A percentile compares a stretch with the other conserved stretches of the same genome.
phyloP scores from a whole-genome alignment of 108 stramenopile genomes.

The Skeletonema potamos region DNA sequence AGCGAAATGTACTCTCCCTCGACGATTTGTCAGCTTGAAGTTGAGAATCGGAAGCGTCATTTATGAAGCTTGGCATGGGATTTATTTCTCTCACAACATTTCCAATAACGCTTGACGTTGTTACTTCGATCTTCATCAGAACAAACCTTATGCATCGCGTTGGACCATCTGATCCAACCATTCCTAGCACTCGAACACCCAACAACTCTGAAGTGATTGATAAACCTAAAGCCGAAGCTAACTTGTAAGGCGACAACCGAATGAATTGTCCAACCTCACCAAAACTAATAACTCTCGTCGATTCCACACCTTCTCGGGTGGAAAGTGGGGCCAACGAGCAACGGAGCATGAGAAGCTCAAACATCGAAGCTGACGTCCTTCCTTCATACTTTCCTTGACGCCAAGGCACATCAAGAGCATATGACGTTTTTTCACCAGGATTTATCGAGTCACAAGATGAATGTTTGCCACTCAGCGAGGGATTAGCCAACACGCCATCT shows the following conservation, averaged over 20 bases:
- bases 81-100: slow-evolving; percentile 27
- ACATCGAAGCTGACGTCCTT: slow-evolving; percentile 52
- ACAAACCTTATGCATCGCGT: slow-evolving; percentile 61
- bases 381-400: slow-evolving; percentile 69
- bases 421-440: slow-evolving; percentile 40
- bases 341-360: slow-evolving; percentile 58
- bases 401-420: slow-evolving; percentile 73
- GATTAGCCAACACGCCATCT: slow-evolving; percentile 68
- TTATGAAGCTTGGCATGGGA: slow-evolving; percentile 6
- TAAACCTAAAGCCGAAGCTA: slow-evolving; percentile 25
- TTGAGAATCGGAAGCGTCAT: background rate
- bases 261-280: slow-evolving; percentile 49
- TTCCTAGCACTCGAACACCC: slow-evolving; percentile 53
- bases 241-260: slow-evolving; percentile 62
- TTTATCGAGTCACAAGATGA: slow-evolving; percentile 46
- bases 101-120: slow-evolving; percentile 9
- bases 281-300: slow-evolving; percentile 65
- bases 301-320: slow-evolving; percentile 59
- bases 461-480: slow-evolving; percentile 1
- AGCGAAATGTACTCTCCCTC: background rate
- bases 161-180: slow-evolving; percentile 69
- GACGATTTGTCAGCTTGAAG: background rate
- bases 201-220: slow-evolving; percentile 29
- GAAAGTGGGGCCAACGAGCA: slow-evolving; percentile 66
- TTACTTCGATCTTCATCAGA: slow-evolving; percentile 16